Conservation (phyloP, 108 stramenopile genomes). For the Cyclotella kingstonii region DNA sequence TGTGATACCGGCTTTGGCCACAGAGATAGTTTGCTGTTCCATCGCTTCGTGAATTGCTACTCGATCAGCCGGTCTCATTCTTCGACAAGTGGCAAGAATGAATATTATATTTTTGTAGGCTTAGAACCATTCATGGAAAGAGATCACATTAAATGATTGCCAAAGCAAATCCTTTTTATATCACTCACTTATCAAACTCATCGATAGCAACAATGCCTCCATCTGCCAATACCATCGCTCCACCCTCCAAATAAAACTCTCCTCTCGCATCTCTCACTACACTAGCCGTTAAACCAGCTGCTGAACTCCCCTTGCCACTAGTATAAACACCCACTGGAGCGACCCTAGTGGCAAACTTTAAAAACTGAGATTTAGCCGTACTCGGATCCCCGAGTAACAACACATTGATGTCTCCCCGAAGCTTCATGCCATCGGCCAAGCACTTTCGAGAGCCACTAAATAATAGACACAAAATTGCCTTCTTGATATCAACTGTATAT, state of each 20-base stretch:
- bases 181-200: constrained; percentile 90
- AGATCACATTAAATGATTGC: constrained; percentile 5
- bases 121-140: background rate
- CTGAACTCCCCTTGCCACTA: constrained; percentile 95
- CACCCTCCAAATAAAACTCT: constrained; percentile 99
- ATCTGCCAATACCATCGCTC: constrained; percentile 99
- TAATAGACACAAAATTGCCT: constrained; percentile 91
- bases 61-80: constrained; percentile 96
- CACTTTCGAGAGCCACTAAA: constrained; percentile 86
- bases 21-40: constrained; percentile 99
- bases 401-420: constrained; percentile 98
- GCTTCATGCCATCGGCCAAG: constrained; percentile 94
- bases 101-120: background rate
- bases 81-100: constrained; percentile 24
- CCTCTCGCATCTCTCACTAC: constrained; percentile 89
- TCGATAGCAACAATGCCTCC: constrained; percentile 99
- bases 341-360: constrained; percentile 89
- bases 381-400: constrained; percentile 97
- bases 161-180: background rate
- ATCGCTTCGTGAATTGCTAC: constrained; percentile 99
- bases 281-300: constrained; percentile 97
- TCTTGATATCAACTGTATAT: constrained; percentile 98
- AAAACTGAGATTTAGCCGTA: constrained; percentile 95
- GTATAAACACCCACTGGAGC: constrained; percentile 99
- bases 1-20: constrained; percentile 99